Base-by-base conservation (phyloP, 2,329 filamentous ascomycete genomes). In the Coleophoma eucalyptorum region DNA sequence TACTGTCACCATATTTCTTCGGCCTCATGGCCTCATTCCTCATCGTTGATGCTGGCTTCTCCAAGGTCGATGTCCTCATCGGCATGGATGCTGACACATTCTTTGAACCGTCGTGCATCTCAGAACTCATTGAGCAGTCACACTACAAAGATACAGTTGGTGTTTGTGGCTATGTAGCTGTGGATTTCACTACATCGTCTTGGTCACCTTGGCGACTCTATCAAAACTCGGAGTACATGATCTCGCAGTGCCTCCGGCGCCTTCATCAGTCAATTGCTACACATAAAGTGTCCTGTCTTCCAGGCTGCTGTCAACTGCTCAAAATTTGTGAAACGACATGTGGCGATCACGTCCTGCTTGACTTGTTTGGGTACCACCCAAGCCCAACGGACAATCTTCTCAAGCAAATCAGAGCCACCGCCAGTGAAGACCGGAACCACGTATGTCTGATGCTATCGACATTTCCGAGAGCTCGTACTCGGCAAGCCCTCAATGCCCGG, bases 41-140 rank as follows among this genome's bases (percentile, higher is more conserved):
- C 7, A 55, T 71, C 33, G 26, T 26, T 5, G 21, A 62, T 65
- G 61, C 55, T 7, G 68, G 69, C 6, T 63, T 76, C 10, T 62
- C 68, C 3, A 67, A 68, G 6, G 62, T 74, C 32, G 72, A 75
- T 34, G 68, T 71, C 38, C 66, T 76, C 0, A 67, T 69, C 0
- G 74, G 74, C 15, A 76, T 76, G 73, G 74, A 76, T 43, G 74
- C 72, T 3, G 73, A 76, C 46, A 76, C 73, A 2, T 67, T 75
- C 4, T 76, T 76, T 47, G 73, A 74, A 5, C 61, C 69, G 7
- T 56, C 64, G 50, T 78, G 75, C 48, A 64, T 78, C 55, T 67
- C 62, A 46, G 68, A 76, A 56, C 69, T 77, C 61, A 51, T 77
- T 33, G 60, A 60, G 6, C 68, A 74, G 55, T 72, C 72, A 13